phyloP scores from a whole-genome alignment of 2,329 filamentous ascomycete genomes.

The Bipolaris oryzae region DNA sequence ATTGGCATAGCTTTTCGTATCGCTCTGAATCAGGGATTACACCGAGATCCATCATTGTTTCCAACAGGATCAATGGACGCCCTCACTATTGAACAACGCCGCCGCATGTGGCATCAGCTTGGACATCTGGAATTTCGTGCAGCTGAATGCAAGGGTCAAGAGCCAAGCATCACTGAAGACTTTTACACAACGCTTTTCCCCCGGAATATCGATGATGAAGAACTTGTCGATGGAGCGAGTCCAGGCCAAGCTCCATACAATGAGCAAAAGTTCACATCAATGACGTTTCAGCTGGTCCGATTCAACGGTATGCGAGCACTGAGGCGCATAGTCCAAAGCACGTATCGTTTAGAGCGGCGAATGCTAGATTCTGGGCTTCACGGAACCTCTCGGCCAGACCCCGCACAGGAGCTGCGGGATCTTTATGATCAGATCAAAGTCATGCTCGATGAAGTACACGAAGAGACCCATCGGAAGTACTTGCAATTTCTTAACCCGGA shows the following conservation, averaged over 20 bases:
- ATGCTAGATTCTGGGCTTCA: constrained; percentile 44
- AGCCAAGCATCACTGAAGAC: constrained; percentile 46
- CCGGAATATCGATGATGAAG: constrained; percentile 48
- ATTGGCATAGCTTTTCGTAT: constrained; percentile 47
- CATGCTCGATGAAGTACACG: constrained; percentile 45
- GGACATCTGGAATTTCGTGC: constrained; percentile 48
- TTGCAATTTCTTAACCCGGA: constrained; percentile 40
- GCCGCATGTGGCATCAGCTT: constrained; percentile 47
- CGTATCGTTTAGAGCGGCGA: constrained; percentile 46
- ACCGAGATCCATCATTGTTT: constrained; percentile 48
- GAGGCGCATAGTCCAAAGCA: constrained; percentile 45
- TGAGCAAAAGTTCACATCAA: constrained; percentile 42
- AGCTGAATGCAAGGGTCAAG: constrained; percentile 49
- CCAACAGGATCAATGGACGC: constrained; percentile 45
- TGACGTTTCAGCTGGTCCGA: constrained; percentile 46
- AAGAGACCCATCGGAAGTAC: constrained; percentile 42
- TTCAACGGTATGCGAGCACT: constrained; percentile 44
- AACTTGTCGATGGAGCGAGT: constrained; percentile 45
- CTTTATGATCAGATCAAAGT: constrained; percentile 47
- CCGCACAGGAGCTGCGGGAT: constrained; percentile 40
- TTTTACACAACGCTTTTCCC: constrained; percentile 48
- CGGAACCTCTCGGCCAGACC: constrained; percentile 42
- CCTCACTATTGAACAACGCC: constrained; percentile 46
- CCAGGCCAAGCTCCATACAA: constrained; percentile 39
- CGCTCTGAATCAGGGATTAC: constrained; percentile 46